Evolutionary conservation across 2,329 filamentous ascomycete genomes (phyloP).

Genomic region (Exophiala sp.): DNA sequence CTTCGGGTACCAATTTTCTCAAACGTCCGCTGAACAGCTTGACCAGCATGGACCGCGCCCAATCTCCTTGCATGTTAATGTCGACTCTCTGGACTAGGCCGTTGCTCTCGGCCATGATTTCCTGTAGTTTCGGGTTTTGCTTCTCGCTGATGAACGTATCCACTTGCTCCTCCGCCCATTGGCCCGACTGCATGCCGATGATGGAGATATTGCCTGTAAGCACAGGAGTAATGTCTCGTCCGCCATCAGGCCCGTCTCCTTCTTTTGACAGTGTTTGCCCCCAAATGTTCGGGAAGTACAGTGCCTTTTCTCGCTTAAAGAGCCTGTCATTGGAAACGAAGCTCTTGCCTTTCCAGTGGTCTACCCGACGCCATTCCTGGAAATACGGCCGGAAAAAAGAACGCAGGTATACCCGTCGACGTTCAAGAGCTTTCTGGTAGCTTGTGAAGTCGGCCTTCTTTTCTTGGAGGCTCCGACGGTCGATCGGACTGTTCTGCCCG

Average conservation of each 20-base stretch:
- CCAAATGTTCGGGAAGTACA: slow-evolving; percentile 90
- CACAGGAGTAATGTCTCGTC: slow-evolving; percentile 67
- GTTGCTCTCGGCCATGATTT: slow-evolving; percentile 49
- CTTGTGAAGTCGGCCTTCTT: slow-evolving; percentile 73
- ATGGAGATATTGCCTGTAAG: slow-evolving; percentile 69
- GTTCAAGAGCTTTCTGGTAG: slow-evolving; percentile 74
- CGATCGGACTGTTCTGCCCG: slow-evolving; percentile 77
- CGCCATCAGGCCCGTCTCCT: slow-evolving; percentile 40
- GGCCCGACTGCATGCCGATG: slow-evolving; percentile 72
- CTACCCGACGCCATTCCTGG: slow-evolving; percentile 86
- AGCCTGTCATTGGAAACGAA: slow-evolving; percentile 79
- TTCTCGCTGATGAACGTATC: slow-evolving; percentile 61
- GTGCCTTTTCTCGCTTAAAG: slow-evolving; percentile 72
- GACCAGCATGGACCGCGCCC: slow-evolving; percentile 55
- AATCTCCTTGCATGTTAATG: slow-evolving; percentile 82
- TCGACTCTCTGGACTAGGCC: slow-evolving; percentile 68
- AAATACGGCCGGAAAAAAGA: slow-evolving; percentile 86
- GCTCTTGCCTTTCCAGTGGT: slow-evolving; percentile 78
- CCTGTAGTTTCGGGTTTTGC: slow-evolving; percentile 64
- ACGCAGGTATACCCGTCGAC: slow-evolving; percentile 69
- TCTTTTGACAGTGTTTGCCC: slow-evolving; percentile 61
- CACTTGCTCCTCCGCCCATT: slow-evolving; percentile 80
- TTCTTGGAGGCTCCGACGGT: slow-evolving; percentile 60
- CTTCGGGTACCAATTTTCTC: slow-evolving; percentile 42
- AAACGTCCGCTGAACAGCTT: slow-evolving; percentile 49